Evolutionary conservation across 441 rosid species (phyloP).

Genomic region (Populus hybrid): DNA sequence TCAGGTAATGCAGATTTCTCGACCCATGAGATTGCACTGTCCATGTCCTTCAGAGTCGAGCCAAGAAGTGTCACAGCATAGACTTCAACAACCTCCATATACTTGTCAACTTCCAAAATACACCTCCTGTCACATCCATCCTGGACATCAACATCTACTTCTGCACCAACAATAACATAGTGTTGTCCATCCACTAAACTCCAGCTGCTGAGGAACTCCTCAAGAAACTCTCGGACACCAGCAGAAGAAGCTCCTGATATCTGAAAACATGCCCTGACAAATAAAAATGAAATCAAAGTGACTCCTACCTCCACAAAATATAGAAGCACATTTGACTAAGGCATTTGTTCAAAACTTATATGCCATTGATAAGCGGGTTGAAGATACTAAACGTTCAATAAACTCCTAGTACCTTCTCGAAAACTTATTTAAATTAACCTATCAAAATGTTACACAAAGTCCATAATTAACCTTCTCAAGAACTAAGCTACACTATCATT

Average conservation of each 20-base stretch:
- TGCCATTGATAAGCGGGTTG: no score
- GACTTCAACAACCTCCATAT: conserved; percentile 65
- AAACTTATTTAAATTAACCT: background rate
- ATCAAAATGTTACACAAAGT: background rate
- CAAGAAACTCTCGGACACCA: conserved; percentile 60
- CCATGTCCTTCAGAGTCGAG: conserved; percentile 42
- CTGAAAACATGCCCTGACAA: conserved; percentile 69
- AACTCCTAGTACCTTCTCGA: no score
- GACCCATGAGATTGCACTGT: conserved; percentile 69
- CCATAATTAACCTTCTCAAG: background rate
- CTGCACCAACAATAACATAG: conserved; percentile 34
- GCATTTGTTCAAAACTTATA: background rate
- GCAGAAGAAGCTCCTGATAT: conserved; percentile 54
- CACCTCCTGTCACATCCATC: conserved; percentile 35
- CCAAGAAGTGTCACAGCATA: conserved; percentile 63
- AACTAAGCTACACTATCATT: background rate
- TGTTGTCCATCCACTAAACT: conserved; percentile 43
- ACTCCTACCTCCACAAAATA: background rate
- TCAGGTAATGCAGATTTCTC: conserved; percentile 78
- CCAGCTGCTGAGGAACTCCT: conserved; percentile 76
- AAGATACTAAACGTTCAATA: background rate
- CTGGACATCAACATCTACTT: conserved; percentile 24
- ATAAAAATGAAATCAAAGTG: conserved; percentile 14
- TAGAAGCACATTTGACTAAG: background rate
- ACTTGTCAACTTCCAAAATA: conserved; percentile 48